Evolutionary conservation across 1,139 yeast genomes (phyloP).

Genomic region (Kluyveromyces sp.): DNA sequence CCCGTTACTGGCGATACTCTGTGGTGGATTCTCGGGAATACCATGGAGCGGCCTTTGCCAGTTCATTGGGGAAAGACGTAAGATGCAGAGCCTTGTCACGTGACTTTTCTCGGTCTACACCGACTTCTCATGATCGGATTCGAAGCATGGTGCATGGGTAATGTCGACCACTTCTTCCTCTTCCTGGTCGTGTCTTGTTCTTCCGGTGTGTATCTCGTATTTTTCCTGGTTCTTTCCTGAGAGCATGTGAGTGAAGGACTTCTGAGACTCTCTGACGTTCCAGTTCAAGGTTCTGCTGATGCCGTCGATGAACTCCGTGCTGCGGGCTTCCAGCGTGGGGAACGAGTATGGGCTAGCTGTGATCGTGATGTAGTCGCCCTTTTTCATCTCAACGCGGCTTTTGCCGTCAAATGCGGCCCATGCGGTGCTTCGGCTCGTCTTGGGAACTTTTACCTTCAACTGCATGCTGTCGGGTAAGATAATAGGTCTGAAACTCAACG

Average conservation of each 20-base stretch:
- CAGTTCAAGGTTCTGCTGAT: conserved; percentile 79
- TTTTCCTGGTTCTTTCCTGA: conserved; percentile 28
- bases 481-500: conserved; percentile 81
- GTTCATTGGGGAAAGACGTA: too few species aligned
- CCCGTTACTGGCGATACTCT: too few species aligned
- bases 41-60: too few species aligned
- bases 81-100: conserved; percentile 1
- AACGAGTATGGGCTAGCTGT: conserved; percentile 77
- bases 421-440: conserved; percentile 62
- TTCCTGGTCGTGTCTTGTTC: conserved; percentile 6
- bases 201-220: conserved; percentile 17
- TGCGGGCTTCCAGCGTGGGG: conserved; percentile 72
- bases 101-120: too few species aligned
- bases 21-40: too few species aligned
- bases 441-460: conserved; percentile 66
- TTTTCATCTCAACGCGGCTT: conserved; percentile 57
- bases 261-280: conserved; percentile 79
- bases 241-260: conserved; percentile 45
- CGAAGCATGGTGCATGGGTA: conserved; percentile 3
- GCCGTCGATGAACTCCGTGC: conserved; percentile 74
- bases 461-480: conserved; percentile 81
- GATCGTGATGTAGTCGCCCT: conserved; percentile 72
- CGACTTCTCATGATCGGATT: conserved; percentile 9
- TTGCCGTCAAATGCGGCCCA: conserved; percentile 93
- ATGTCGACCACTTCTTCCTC: conserved; percentile 7